These are phyloP conservation scores for Aspergillus eucalypticola DNA, from an alignment of 2,329 filamentous ascomycete species.

Conservation along the genomic window DNA sequence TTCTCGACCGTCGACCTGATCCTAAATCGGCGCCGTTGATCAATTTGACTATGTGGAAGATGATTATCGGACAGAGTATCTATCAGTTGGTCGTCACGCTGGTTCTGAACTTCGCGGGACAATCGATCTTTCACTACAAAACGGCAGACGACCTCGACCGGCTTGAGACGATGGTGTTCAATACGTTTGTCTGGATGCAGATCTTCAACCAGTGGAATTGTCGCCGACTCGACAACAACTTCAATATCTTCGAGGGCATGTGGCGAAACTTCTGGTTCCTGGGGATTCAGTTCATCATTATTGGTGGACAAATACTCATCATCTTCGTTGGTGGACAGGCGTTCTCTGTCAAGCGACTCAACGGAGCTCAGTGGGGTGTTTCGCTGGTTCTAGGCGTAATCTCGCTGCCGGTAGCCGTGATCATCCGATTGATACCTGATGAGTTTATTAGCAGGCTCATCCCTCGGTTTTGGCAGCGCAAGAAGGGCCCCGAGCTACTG, in stretches of 20 bases:
- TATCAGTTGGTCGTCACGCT: constrained; percentile 46
- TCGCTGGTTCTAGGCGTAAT: constrained; percentile 68
- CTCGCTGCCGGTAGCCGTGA: constrained; percentile 65
- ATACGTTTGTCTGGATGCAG: constrained; percentile 51
- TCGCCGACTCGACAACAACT: constrained; percentile 46
- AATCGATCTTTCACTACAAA: constrained; percentile 34
- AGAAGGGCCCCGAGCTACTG: constrained; percentile 44
- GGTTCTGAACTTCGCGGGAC: constrained; percentile 49
- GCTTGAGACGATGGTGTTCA: constrained; percentile 44
- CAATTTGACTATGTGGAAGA: constrained; percentile 50
- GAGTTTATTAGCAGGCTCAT: constrained; percentile 51
- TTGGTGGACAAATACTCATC: constrained; percentile 71
- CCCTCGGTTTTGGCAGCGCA: constrained; percentile 40
- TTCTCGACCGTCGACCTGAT: constrained; percentile 57
- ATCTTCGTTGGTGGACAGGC: constrained; percentile 69
- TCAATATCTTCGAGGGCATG: constrained; percentile 49
- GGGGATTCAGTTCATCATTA: constrained; percentile 64
- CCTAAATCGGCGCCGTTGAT: constrained; percentile 49
- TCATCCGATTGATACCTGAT: constrained; percentile 63
- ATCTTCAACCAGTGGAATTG: constrained; percentile 54
- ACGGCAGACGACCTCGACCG: constrained; percentile 22
- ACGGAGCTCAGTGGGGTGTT: constrained; percentile 68
- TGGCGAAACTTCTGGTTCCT: constrained; percentile 52
- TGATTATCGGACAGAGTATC: constrained; percentile 48
- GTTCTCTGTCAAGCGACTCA: constrained; percentile 63